A percentile compares a stretch with the other conserved stretches of the same genome.
Evolutionary conservation across 1,284 basidiomycete species (phyloP).

Genomic region (Sanghuangporus weigelae): DNA sequence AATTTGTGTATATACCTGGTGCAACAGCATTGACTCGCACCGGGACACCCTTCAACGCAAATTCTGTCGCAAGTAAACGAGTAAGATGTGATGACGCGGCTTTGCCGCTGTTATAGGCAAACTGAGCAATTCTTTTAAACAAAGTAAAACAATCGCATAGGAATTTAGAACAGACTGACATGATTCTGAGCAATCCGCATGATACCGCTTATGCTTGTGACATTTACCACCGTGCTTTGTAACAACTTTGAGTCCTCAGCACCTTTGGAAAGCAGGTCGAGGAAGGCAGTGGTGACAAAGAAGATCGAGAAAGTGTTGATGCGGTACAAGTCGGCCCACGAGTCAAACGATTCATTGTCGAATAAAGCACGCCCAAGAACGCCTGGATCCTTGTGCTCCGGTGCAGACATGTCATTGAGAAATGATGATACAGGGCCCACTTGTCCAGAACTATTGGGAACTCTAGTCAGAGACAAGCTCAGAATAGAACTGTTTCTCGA

Average conservation of each 20-base stretch:
- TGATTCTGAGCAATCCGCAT: conserved; percentile 69
- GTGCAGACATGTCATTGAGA: conserved; percentile 48
- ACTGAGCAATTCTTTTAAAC: conserved; percentile 37
- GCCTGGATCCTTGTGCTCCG: conserved; percentile 55
- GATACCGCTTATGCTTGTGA: conserved; percentile 69
- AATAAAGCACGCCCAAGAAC: conserved; percentile 62
- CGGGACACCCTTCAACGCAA: conserved; percentile 59
- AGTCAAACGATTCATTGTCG: conserved; percentile 55
- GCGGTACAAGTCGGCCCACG: conserved; percentile 54
- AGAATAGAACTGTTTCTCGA: background rate
- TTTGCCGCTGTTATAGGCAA: conserved; percentile 75
- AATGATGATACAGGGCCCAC: conserved; percentile 56
- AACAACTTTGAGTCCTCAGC: conserved; percentile 51
- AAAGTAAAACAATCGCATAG: background rate
- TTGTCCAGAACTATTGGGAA: conserved; percentile 59
- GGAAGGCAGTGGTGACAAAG: conserved; percentile 70
- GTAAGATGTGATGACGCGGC: conserved; percentile 71
- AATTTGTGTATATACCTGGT: conserved; percentile 33
- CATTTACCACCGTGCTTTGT: conserved; percentile 66
- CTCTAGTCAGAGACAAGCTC: background rate
- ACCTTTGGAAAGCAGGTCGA: conserved; percentile 69
- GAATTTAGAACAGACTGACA: conserved; percentile 35
- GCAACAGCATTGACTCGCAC: conserved; percentile 70
- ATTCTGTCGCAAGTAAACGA: conserved; percentile 69
- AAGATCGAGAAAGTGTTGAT: conserved; percentile 70